A percentile compares a stretch with the other conserved stretches of the same genome.
These are phyloP conservation scores for Zygnema cylindricum DNA, from an alignment of 139 green algal species.

Conservation along the genomic window DNA sequence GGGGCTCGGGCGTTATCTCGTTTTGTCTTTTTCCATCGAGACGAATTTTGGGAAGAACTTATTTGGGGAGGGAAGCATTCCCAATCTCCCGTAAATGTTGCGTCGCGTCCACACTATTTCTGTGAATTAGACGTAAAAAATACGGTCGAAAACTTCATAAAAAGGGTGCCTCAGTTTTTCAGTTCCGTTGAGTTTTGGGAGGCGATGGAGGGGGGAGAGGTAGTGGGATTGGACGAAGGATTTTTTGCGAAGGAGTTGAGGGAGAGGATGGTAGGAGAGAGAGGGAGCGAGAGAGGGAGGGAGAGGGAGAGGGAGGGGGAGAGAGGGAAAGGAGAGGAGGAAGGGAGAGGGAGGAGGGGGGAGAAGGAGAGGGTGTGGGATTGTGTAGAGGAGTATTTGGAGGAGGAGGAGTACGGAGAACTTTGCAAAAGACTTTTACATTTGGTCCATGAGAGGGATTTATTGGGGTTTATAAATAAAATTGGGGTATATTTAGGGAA, in stretches of 20 bases:
- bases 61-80: conserved; percentile 77
- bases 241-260: conserved; percentile 41
- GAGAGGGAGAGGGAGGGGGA: conserved; percentile 5
- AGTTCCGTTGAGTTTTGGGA: conserved; percentile 26
- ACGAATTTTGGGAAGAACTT: conserved; percentile 67
- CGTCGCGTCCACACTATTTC: conserved; percentile 79
- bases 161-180: conserved; percentile 16
- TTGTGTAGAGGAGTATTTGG: not conserved
- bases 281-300: not conserved
- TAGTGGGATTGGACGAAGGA: conserved; percentile 1
- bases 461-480: conserved; percentile 4
- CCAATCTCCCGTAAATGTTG: conserved; percentile 77
- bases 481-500: not conserved
- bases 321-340: conserved; percentile 3
- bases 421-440: not conserved
- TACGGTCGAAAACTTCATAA: conserved; percentile 39
- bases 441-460: not conserved
- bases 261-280: not conserved
- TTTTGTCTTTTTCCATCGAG: conserved; percentile 70
- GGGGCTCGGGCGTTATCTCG: conserved; percentile 71
- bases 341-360: not conserved
- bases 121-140: conserved; percentile 71
- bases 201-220: not conserved
- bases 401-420: not conserved
- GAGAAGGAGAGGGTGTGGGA: not conserved